Evolutionary conservation across 169 alveolate genomes (phyloP).

Genomic region (Plasmodium falciparum): DNA sequence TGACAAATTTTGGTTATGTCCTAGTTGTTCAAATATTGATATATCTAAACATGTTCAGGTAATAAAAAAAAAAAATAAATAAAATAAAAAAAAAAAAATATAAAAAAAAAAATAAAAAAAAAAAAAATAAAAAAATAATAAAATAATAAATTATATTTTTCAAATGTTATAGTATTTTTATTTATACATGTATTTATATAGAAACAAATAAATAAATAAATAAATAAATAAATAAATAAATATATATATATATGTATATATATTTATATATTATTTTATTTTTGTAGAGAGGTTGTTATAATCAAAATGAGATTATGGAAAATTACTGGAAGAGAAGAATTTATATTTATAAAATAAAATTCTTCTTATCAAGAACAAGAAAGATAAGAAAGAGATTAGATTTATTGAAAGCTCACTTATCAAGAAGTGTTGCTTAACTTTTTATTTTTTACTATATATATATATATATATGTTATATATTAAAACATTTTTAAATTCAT

Average conservation of each 20-base stretch:
- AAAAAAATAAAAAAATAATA: background rate
- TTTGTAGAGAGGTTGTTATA: constrained; percentile 53
- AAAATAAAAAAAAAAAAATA: too few relatives aligned
- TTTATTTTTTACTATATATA: constrained; percentile 9
- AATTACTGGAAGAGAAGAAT: constrained; percentile 71
- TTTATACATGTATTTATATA: background rate
- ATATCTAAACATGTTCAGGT: constrained; percentile 52
- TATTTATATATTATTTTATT: background rate
- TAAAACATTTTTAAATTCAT: background rate
- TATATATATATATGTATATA: background rate
- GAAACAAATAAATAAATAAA: too few relatives aligned
- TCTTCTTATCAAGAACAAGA: constrained; percentile 66
- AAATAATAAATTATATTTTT: background rate
- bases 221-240: too few relatives aligned
- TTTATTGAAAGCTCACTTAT: constrained; percentile 26
- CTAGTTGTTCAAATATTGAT: constrained; percentile 51
- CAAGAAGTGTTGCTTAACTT: constrained; percentile 19
- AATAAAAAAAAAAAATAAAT: background rate
- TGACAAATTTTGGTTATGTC: constrained; percentile 74
- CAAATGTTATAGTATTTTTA: background rate
- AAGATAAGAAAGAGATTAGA: constrained; percentile 52
- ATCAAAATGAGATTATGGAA: constrained; percentile 60
- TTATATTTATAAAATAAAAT: constrained; percentile 62
- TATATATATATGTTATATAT: background rate
- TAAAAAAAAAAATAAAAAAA: background rate